Evolutionary conservation across 2,329 filamentous ascomycete species (phyloP), one percentile per base, ranked within the genome.

Genomic region (Chrysoporthe austroafricana): DNA sequence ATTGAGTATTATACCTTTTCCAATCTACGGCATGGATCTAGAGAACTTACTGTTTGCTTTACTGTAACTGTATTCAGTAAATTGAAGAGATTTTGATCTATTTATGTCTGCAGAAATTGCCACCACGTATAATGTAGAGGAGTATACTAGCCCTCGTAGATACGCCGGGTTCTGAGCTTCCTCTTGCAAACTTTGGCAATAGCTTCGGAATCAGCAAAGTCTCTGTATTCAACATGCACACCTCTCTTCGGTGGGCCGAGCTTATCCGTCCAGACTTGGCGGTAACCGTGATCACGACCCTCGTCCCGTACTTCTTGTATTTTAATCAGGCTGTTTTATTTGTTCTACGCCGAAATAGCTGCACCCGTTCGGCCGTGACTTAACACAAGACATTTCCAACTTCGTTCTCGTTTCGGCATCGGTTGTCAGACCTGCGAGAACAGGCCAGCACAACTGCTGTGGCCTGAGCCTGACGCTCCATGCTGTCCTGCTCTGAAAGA

Each of bases 91-190:
- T 13, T 11, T 16, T 1, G 8, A 52, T 42, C 1, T 52, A 67
- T 60, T 67, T 67, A 34, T 67, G 63, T 21, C 65, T 60, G 26
- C 65, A 67, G 43, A 67, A 67, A 4, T 52, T 54, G 2, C 65
- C 65, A 3, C 65, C 65, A 18, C 43, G 50, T 14, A 63, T 67
- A 11, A 63, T 50, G 43, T 44, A 67, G 11, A 60, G 14, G 50
- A 46, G 65, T 67, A 18, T 32, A 59, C 39, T 60, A 67, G 54
- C 63, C 65, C 65, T 60, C 63, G 14, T 60, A 67, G 9, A 67
- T 34, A 16, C 65, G 54, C 65, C 65, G 63, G 44, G 59, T n/a
- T 67, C 60, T 3, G 65, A 60, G 21, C 43, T 62, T 8, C 21
- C 54, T 8, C 42, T 39, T 6, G 46, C 56, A 26, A 61, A 56